Evolutionary conservation across 148 eudicot genomes (phyloP).

Genomic region (Rhododendron henanense): DNA sequence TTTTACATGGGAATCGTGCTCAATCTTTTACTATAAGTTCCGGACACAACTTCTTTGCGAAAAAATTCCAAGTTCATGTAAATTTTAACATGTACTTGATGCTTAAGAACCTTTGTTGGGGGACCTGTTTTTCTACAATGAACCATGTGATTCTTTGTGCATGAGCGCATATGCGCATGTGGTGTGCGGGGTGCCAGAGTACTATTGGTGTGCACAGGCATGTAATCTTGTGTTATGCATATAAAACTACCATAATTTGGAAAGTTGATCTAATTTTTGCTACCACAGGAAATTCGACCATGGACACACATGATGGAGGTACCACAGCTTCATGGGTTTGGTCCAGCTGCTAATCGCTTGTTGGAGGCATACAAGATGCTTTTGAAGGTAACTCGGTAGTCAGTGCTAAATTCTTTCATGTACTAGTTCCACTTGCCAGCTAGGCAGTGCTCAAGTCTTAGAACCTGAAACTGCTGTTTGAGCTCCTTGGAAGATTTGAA

Average conservation of each 20-base stretch:
- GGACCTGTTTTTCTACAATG: background rate
- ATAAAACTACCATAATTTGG: background rate
- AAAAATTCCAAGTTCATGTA: background rate
- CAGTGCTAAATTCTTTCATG: background rate
- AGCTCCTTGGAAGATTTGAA: too few species aligned
- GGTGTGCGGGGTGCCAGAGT: background rate
- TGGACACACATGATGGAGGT: slow-evolving; percentile 99
- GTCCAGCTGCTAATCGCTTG: slow-evolving; percentile 95
- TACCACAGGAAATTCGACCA: slow-evolving; percentile 83
- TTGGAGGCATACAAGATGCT: slow-evolving; percentile 96
- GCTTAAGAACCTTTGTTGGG: background rate
- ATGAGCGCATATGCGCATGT: background rate
- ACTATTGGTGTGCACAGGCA: background rate
- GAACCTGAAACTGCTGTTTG: background rate
- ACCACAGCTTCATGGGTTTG: slow-evolving; percentile 97
- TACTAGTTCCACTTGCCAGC: background rate
- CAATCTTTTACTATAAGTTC: background rate
- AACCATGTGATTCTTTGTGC: background rate
- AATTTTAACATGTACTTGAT: background rate
- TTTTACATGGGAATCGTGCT: background rate
- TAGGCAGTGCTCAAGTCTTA: background rate
- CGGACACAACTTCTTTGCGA: background rate
- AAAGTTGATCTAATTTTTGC: background rate
- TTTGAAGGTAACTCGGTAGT: slow-evolving; percentile 57
- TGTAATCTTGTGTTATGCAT: slow-evolving; percentile 4